Percentiles rank a stretch among this genome's conserved stretches.
phyloP scores from a whole-genome alignment of 345 rosid species.

The Arabidopsis arenosa region DNA sequence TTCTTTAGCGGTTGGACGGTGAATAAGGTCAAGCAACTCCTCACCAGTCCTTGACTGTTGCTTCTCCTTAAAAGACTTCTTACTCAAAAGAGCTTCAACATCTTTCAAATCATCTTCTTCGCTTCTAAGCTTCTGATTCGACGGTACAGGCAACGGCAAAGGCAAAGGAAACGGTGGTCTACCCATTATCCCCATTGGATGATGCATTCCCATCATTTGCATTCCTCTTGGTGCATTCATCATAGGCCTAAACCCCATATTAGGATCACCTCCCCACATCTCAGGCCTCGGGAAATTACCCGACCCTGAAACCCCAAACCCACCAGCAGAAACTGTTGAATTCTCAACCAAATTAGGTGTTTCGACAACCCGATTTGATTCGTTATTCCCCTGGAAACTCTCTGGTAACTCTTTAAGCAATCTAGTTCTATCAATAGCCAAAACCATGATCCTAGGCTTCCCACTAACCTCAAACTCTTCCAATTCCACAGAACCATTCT shows the following conservation, averaged over 20 bases:
- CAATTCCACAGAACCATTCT: constrained; percentile 76
- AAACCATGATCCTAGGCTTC: constrained; percentile 81
- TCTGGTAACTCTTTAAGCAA: constrained; percentile 82
- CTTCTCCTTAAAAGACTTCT: constrained; percentile 87
- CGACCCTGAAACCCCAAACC: constrained; percentile 50
- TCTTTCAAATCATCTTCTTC: constrained; percentile 94
- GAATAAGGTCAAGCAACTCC: constrained; percentile 89
- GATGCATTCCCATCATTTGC: constrained; percentile 60
- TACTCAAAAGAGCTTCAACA: constrained; percentile 81
- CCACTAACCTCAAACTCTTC: constrained; percentile 88
- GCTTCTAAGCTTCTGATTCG: constrained; percentile 64
- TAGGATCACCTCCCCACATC: constrained; percentile 63
- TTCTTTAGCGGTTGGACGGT: constrained; percentile 91
- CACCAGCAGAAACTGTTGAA: constrained; percentile 10
- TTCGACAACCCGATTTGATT: constrained; percentile 38
- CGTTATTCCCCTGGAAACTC: constrained; percentile 50
- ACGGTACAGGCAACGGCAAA: constrained; percentile 52
- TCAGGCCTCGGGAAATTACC: constrained; percentile 57
- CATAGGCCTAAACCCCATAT: constrained; percentile 56
- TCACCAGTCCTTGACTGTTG: constrained; percentile 91
- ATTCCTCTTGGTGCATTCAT: constrained; percentile 52
- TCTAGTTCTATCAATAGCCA: constrained; percentile 74
- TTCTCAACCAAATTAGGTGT: constrained; percentile 24
- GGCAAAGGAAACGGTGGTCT: constrained; percentile 45
- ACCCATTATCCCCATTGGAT: constrained; percentile 51